Base-by-base conservation (phyloP, 192 early-diverging fungal genomes). In the Coemansia sp. region DNA sequence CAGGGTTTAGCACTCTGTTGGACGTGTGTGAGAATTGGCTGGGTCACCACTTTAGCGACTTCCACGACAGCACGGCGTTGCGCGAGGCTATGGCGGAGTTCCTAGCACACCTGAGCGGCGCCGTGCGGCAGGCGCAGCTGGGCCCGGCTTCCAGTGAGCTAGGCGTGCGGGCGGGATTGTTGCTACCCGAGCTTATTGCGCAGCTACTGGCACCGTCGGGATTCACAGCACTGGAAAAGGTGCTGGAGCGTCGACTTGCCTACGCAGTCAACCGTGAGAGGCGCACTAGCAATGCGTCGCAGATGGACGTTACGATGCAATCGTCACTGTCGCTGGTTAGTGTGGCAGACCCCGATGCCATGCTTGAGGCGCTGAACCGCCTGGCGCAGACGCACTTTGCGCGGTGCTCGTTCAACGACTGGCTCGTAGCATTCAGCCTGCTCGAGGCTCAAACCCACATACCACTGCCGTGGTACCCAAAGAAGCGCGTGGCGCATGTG, bases 1-100 rank as follows among this genome's bases (percentile, higher is more conserved):
- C 59, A 4, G 59, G 17, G 13, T 68, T 67, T 46, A 37, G 63
- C 11, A 59, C 81, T 29, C 84, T 88, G 39, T 70, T 92, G 7
- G 83, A 88, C 53, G 69, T 88, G 10, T 69, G 89, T 40, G 78
- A 87, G 42, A 87, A 88, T 66, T 92, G 91, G 91, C 68, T 89
- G 14, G 67, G 73, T 21, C 64, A 81, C 34, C 85, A 87, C 68
- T 84, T 86, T 69, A 72, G 78, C 48, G 91, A 92, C 64, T 89
- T 92, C 61, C 56, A 88, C 34, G 88, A 92, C 63, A 83, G 87
- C 59, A 54, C 84, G 14, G 68, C 70, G n/a, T 67, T 88, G 57
- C 84, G 84, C 56, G 80, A 84, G 39, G 66, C 80, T 2, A 70
- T 84, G 71, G 72, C 82, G 3, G 77, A 75, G 63, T 84, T 83